phyloP scores from a whole-genome alignment of 148 eudicot genomes.

The Spergularia bocconei region DNA sequence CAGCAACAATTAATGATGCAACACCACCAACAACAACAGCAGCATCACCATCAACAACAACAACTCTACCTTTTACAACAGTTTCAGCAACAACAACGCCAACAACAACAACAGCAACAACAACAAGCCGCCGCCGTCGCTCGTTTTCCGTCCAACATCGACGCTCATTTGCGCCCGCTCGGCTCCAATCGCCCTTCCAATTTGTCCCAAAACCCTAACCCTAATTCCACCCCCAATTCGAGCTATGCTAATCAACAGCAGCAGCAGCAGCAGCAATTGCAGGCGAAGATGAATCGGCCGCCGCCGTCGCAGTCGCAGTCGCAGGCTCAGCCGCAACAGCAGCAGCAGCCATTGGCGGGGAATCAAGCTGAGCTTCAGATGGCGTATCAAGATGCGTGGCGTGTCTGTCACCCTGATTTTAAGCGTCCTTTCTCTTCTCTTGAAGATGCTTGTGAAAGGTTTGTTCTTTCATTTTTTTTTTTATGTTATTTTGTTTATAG shows the following conservation, averaged over 20 bases:
- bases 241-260: slow-evolving; percentile 28
- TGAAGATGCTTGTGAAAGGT: slow-evolving; percentile 97
- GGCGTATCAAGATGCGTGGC: slow-evolving; percentile 95
- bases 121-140: slow-evolving; percentile 41
- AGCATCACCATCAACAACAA: slow-evolving; percentile 33
- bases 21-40: slow-evolving; percentile 39
- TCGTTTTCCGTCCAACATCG: slow-evolving; percentile 77
- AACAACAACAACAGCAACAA: slow-evolving; percentile 21
- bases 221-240: slow-evolving; percentile 13
- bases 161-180: slow-evolving; percentile 62
- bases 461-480: not conserved
- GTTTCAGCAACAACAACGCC: slow-evolving; percentile 23
- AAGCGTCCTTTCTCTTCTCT: slow-evolving; percentile 83
- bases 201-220: slow-evolving; percentile 28
- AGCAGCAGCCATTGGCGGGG: slow-evolving; percentile 27
- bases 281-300: slow-evolving; percentile 20
- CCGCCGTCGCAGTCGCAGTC: slow-evolving; percentile 30
- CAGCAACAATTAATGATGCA: slow-evolving; percentile 35
- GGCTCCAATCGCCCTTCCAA: slow-evolving; percentile 35
- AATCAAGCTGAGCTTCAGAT: slow-evolving; percentile 70
- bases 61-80: slow-evolving; percentile 25
- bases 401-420: slow-evolving; percentile 86
- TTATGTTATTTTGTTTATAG: not conserved
- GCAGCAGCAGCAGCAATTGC: slow-evolving; percentile 32
- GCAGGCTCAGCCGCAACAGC: slow-evolving; percentile 7